phyloP scores from a whole-genome alignment of 306 rosid genomes.

The Styphnolobium japonicum region DNA sequence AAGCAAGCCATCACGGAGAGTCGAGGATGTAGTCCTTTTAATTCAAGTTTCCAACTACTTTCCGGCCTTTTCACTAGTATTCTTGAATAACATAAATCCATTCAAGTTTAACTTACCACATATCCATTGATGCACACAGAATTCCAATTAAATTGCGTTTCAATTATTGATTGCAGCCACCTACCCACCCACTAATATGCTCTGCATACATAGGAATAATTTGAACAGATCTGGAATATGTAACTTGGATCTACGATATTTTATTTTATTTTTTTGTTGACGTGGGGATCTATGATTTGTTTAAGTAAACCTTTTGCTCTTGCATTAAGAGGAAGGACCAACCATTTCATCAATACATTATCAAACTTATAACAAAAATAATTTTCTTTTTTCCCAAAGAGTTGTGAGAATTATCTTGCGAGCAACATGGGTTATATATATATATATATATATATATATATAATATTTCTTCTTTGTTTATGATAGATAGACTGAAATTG shows the following conservation, averaged over 20 bases:
- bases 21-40: too few species aligned
- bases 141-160: background rate
- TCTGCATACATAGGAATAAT: background rate
- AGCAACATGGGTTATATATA: background rate
- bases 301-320: background rate
- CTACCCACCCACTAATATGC: constrained; percentile 9
- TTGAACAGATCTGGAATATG: background rate
- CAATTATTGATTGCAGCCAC: background rate
- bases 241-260: background rate
- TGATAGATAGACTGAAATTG: too few species aligned
- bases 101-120: background rate
- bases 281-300: background rate
- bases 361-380: background rate
- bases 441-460: too few species aligned
- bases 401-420: background rate
- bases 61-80: background rate
- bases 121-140: background rate
- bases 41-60: constrained; percentile 7
- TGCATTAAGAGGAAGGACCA: background rate
- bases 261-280: too few species aligned
- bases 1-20: background rate
- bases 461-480: too few species aligned
- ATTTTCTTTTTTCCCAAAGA: background rate
- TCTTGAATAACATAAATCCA: background rate
- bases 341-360: background rate